Evolutionary conservation across 352 stramenopile species (phyloP), one percentile per base, ranked within the genome.

Genomic region (Phytophthora ohioensis): DNA sequence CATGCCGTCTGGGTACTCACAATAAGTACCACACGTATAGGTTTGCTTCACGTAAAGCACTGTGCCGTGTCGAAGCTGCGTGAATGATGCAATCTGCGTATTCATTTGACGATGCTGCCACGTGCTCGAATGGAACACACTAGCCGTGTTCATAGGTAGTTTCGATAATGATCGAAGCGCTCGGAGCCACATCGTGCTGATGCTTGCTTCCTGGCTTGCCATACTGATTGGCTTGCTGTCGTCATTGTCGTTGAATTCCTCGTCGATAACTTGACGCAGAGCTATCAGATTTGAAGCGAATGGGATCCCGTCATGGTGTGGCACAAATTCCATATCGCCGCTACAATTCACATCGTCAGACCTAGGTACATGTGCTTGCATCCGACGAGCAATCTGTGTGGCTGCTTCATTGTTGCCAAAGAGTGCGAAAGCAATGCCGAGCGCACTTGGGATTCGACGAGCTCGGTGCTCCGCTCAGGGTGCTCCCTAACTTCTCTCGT

Each of bases 11-110:
- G 65, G 41, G 52, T 74, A 67, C 43, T 51, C 64, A 10, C 63
- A 76, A 6, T 1, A 30, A 31, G 47, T 43, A 0, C 36, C n/a
- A 13, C 47, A 30, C n/a, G 63, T 66, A 38, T 63, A 68, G 39
- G 63, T 65, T 55, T 73, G 54, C 41, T 77, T 77, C 1, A 64
- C 48, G 21, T 78, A 78, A 11, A 74, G 65, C 36, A 68, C 58
- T 9, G 70, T 57, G 10, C 71, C 70, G 39, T 78, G 65, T 17
- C 59, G 65, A 30, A 78, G 45, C 39, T 75, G 65, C 1, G 65
- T 62, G 27, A 75, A 75, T 4, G 65, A 75, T 0, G 54, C 65
- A 3, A 78, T 32, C 30, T 75, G 70, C 31, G 49, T 65, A 21
- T 72, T 73, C 63, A 73, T 76, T 49, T 63, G 53, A 4, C 57